Evolutionary conservation across 2,329 filamentous ascomycete genomes (phyloP).

Genomic region (Colletotrichum siamense): DNA sequence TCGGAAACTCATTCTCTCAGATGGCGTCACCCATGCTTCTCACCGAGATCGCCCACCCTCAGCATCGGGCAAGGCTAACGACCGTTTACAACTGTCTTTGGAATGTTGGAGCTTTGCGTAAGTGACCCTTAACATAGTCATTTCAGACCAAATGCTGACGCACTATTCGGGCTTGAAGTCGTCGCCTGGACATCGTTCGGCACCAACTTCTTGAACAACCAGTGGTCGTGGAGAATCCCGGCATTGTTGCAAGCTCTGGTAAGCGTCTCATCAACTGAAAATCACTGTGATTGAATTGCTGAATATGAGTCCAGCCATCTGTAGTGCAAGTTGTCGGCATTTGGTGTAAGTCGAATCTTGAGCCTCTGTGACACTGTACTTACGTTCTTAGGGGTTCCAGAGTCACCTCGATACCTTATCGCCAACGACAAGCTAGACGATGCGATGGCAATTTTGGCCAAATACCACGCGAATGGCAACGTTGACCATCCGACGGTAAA

Average conservation of each 20-base stretch:
- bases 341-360: conserved; percentile 35
- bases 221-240: conserved; percentile 60
- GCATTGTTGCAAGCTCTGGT: conserved; percentile 50
- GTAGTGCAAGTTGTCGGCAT: conserved; percentile 56
- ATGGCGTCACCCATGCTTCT: conserved; percentile 58
- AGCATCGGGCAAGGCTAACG: conserved; percentile 52
- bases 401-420: conserved; percentile 48
- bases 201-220: conserved; percentile 47
- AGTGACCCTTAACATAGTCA: conserved; percentile 45
- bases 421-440: conserved; percentile 41
- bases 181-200: conserved; percentile 57
- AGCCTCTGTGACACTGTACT: neutral
- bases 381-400: conserved; percentile 37
- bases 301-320: conserved; percentile 37
- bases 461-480: conserved; percentile 36
- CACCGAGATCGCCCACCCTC: conserved; percentile 60
- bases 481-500: conserved; percentile 55
- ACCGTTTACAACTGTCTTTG: conserved; percentile 60
- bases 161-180: conserved; percentile 23
- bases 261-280: neutral
- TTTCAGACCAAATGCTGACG: conserved; percentile 32
- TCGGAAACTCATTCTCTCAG: conserved; percentile 59
- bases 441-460: conserved; percentile 39
- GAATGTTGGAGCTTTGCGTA: conserved; percentile 50
- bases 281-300: neutral